These are phyloP conservation scores for Pythium biforme DNA, from an alignment of 352 stramenopile genomes.

Conservation along the genomic window DNA sequence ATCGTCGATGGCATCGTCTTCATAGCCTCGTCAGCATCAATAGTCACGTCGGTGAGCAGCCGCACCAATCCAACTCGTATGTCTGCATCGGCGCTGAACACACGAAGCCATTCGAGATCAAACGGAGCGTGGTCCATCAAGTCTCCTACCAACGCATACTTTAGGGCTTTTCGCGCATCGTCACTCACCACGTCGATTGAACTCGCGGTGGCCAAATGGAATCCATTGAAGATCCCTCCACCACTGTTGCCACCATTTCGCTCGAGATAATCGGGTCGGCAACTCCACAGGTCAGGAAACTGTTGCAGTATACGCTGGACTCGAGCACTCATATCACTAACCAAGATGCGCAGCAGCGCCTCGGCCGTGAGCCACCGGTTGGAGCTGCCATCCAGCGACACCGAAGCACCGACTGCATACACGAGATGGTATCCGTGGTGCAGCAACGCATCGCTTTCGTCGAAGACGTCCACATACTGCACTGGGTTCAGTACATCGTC, in stretches of 20 bases:
- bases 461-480: slow-evolving; percentile 77
- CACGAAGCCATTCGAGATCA: slow-evolving; percentile 66
- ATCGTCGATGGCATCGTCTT: slow-evolving; percentile 17
- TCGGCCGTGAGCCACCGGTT: slow-evolving; percentile 57
- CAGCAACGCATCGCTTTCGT: slow-evolving; percentile 86
- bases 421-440: slow-evolving; percentile 87
- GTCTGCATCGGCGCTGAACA: slow-evolving; percentile 17
- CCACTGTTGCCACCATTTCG: slow-evolving; percentile 26
- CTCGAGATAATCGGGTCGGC: slow-evolving; percentile 30
- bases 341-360: slow-evolving; percentile 33
- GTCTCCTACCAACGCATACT: slow-evolving; percentile 47
- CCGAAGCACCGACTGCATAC: slow-evolving; percentile 66
- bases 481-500: neutral
- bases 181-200: slow-evolving; percentile 3
- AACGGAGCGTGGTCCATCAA: slow-evolving; percentile 59
- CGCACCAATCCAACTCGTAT: slow-evolving; percentile 26
- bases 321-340: slow-evolving; percentile 1
- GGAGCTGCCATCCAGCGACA: slow-evolving; percentile 40
- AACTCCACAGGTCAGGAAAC: slow-evolving; percentile 32
- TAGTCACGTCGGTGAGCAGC: slow-evolving; percentile 33
- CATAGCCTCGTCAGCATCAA: slow-evolving; percentile 26
- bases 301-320: slow-evolving; percentile 37
- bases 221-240: neutral
- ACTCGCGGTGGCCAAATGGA: neutral
- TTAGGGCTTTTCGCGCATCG: slow-evolving; percentile 24